These are phyloP conservation scores for Blumeria graminis DNA, from an alignment of 2,329 filamentous ascomycete species.

Conservation along the genomic window DNA sequence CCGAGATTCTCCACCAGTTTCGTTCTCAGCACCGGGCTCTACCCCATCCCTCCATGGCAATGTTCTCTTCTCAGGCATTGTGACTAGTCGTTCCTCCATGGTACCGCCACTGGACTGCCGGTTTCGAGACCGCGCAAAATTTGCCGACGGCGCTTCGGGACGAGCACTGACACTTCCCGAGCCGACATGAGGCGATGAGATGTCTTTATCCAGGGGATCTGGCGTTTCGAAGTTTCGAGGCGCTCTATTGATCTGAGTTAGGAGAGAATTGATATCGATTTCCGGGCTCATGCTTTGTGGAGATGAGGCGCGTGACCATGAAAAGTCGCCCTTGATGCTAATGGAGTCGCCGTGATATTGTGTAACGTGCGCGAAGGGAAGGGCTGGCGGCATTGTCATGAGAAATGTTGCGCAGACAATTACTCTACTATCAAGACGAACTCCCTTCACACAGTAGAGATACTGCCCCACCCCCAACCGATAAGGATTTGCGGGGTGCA, in stretches of 20 bases:
- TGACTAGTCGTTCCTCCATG: slow-evolving; percentile 13
- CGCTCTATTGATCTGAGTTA: slow-evolving; percentile 8
- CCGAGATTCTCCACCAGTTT: slow-evolving; percentile 14
- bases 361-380: slow-evolving; percentile 6
- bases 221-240: slow-evolving; percentile 11
- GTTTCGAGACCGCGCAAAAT: slow-evolving; percentile 1
- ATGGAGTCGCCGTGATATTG: slow-evolving; percentile 8
- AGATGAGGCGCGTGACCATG: slow-evolving; percentile 7
- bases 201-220: slow-evolving; percentile 8
- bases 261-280: slow-evolving; percentile 6
- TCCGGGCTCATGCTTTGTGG: slow-evolving; percentile 7
- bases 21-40: slow-evolving; percentile 12
- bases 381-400: slow-evolving; percentile 8
- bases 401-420: background rate
- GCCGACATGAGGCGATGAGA: background rate
- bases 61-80: slow-evolving; percentile 12
- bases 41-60: slow-evolving; percentile 14
- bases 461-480: no score
- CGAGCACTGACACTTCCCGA: background rate
- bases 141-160: background rate
- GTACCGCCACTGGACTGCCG: slow-evolving; percentile 4
- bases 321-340: slow-evolving; percentile 10
- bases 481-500: no score
- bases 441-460: no score
- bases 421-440: no score